Evolutionary conservation across 1,139 yeast species (phyloP), one percentile per base, ranked within the genome.

Genomic region (Yamadazyma mexicana): DNA sequence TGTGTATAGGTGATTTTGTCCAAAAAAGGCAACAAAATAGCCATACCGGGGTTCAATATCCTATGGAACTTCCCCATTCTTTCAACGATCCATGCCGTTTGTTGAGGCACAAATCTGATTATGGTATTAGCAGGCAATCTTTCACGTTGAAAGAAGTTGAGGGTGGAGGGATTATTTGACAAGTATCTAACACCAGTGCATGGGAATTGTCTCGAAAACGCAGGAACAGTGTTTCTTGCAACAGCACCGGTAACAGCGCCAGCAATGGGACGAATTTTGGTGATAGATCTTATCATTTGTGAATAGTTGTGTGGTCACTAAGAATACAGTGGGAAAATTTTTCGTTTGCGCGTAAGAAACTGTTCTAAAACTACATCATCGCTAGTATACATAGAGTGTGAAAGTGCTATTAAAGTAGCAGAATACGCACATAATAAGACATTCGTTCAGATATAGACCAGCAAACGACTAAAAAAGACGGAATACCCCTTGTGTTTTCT

Each of bases 41-140:
- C 89, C 37, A 86, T 66, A 14, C 95, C 96, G 0, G 95, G 95
- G 30, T 80, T 77, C 44, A 87, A 71, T 27, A 86, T 82, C 44
- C 83, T 66, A 58, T 82, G 75, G 66, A 85, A 87, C 58, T 83
- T 84, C 24, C 96, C 96, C 95, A 87, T 87, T 48, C 96, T 72
- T 62, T 87, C 96, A 20, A 87, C 95, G 16, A 87, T 79, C 91
- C 94, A 87, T 3, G 95, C 95, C 11, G 87, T 83, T 61, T 87
- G 95, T 58, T 87, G 95, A 2, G 96, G 96, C 4, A 87, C 95
- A 59, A 87, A 87, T 50, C 84, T 68, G 33, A 87, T 60, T 1
- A 86, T 61, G 2, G 95, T 87, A 60, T 87, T 87, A 23, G 87
- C 66, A 7, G 95, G 95, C 38, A 84, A 66, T 44, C 77, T 68